Percentiles rank a stretch among this genome's conserved stretches.
These are phyloP conservation scores for Alopecurus myosuroides DNA, from an alignment of 176 grass and related monocot species.

Conservation along the genomic window DNA sequence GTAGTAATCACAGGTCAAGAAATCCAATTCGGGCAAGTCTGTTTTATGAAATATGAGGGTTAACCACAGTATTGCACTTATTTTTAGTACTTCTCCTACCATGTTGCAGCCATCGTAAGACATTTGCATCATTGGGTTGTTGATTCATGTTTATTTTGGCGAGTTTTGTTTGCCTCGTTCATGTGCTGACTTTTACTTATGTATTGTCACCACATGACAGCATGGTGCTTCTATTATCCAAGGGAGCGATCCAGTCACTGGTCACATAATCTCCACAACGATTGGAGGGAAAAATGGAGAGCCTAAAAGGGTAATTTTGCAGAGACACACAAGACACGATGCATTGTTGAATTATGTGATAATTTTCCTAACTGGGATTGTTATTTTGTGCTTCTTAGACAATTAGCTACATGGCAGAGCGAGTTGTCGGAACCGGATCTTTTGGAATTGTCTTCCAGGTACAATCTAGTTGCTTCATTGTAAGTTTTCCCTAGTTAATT, in stretches of 20 bases:
- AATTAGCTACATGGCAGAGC: slow-evolving; percentile 95
- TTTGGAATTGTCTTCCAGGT: slow-evolving; percentile 95
- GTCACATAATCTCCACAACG: slow-evolving; percentile 90
- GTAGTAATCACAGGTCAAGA: neutral
- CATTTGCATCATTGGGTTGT: neutral
- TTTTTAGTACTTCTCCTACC: neutral
- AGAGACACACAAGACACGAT: neutral
- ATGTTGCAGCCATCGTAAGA: neutral
- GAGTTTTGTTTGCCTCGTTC: neutral
- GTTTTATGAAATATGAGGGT: neutral
- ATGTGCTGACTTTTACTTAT: slow-evolving; percentile 6
- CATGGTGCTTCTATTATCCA: slow-evolving; percentile 46
- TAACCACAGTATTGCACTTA: neutral
- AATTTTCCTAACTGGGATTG: slow-evolving; percentile 3
- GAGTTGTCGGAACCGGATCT: slow-evolving; percentile 82
- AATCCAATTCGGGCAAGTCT: neutral
- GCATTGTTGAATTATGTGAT: neutral
- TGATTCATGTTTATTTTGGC: neutral
- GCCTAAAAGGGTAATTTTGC: slow-evolving; percentile 58
- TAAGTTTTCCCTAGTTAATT: neutral
- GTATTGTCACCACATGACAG: slow-evolving; percentile 23
- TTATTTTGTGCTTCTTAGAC: slow-evolving; percentile 38
- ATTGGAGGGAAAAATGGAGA: slow-evolving; percentile 94
- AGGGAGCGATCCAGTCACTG: slow-evolving; percentile 60
- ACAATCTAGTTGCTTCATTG: neutral